These are phyloP conservation scores for Kwoniella sp. DNA, from an alignment of 768 basidiomycete species.

Conservation along the genomic window DNA sequence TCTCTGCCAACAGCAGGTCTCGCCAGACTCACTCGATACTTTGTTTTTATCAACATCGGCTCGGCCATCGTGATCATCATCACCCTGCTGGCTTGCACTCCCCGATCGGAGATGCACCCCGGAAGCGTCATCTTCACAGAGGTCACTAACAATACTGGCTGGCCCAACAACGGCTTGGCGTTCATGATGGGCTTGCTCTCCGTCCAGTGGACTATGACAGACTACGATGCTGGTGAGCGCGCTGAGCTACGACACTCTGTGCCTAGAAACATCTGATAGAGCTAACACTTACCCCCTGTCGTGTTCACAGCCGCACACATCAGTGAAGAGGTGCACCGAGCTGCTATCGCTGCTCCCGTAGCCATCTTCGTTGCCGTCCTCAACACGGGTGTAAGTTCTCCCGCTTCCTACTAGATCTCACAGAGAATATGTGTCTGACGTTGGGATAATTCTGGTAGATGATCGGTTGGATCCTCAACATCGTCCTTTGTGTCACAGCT, in stretches of 20 bases:
- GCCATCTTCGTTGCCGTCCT: constrained; percentile 58
- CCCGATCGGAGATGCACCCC: constrained; percentile 73
- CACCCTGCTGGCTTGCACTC: constrained; percentile 69
- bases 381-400: constrained; percentile 51
- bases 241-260: not conserved
- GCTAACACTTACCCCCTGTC: not conserved
- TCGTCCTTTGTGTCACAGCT: constrained; percentile 81
- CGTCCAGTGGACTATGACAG: constrained; percentile 71
- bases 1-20: constrained; percentile 68
- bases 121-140: constrained; percentile 78
- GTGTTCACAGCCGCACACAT: constrained; percentile 56
- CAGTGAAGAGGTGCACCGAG: constrained; percentile 57
- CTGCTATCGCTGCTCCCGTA: constrained; percentile 57
- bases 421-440: no score
- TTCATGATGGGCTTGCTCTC: constrained; percentile 82
- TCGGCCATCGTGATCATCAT: constrained; percentile 82
- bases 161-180: constrained; percentile 73
- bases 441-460: not conserved
- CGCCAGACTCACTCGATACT: constrained; percentile 67
- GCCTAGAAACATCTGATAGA: no score
- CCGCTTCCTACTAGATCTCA: not conserved
- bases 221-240: constrained; percentile 28
- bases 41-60: constrained; percentile 83
- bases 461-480: constrained; percentile 84
- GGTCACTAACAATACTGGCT: constrained; percentile 74